Evolutionary conservation across 2,329 filamentous ascomycete species (phyloP), one percentile per base, ranked within the genome.

Genomic region (Penicillium paneum): DNA sequence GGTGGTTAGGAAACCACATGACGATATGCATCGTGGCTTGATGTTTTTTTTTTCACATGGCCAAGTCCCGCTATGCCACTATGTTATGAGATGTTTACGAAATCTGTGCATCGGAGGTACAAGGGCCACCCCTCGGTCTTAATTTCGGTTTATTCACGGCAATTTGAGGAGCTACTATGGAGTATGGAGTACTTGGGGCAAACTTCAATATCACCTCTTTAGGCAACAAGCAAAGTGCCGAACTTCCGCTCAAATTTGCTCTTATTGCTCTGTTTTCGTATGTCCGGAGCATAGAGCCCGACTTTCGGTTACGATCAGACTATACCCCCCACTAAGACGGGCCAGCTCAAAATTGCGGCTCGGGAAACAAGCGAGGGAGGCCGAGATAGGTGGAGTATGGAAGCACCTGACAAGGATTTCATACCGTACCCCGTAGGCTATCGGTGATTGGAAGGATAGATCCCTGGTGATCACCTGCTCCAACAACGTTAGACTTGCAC

Each of bases 321-420:
- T 10, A 38, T 47, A 24, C n/a, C 42, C 49, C 56, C 49, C 50
- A 44, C 51, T 15, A 32, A 13, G 11, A 47, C 12, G 36, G 41
- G 15, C 39, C 28, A 57, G 52, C 47, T 48, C 56, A 57, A 54
- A 52, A 63, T 31, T 56, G 54, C 60, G 57, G 59, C 55, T 64
- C 57, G 61, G 57, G 55, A 46, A 41, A 36, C 32, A 35, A 50
- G 57, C 49, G 54, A 55, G 57, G 43, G 52, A 55, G 59, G 35
- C 57, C 62, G 54, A 59, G 54, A 60, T 52, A 60, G 43, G 60
- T 28, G 47, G 52, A 24, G 21, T 31, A 40, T 24, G 26, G 12
- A 21, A 49, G 26, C 42, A 53, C 49, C 11, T 48, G 40, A 26
- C 39, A 26, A 55, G 57, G 54, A 10, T 17, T 26, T 39, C 42